These are phyloP conservation scores for Sporobolomyces roseus DNA, from an alignment of 768 basidiomycete genomes.

Conservation along the genomic window DNA sequence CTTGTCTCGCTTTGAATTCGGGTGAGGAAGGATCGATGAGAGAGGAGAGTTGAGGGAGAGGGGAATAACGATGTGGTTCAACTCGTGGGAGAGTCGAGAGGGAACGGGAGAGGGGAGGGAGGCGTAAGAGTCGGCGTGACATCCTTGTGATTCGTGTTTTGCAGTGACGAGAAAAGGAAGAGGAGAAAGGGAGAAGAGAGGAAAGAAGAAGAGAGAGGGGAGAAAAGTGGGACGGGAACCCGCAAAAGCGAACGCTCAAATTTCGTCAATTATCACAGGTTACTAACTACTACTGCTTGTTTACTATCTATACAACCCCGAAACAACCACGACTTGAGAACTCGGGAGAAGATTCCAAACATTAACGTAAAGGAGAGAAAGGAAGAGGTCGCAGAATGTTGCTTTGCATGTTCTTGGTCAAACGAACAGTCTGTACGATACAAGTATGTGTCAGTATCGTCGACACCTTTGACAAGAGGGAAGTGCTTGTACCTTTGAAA, in stretches of 20 bases:
- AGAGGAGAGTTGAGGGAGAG: slow-evolving; percentile 1
- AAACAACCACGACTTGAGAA: no score
- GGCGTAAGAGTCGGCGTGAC: not conserved
- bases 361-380: slow-evolving; percentile 65
- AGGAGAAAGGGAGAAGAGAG: not conserved
- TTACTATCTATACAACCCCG: no score
- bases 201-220: not conserved
- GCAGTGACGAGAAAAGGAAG: no score
- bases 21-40: slow-evolving; percentile 64
- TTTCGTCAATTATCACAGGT: no score
- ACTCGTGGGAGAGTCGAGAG: not conserved
- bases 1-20: slow-evolving; percentile 65
- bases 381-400: slow-evolving; percentile 73
- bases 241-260: no score
- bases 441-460: no score
- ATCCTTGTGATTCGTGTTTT: not conserved
- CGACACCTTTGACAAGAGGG: no score
- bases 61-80: not conserved
- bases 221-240: no score
- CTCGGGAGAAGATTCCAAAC: no score
- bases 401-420: slow-evolving; percentile 80
- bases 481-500: no score
- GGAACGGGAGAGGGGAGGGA: not conserved
- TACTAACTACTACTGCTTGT: no score
- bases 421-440: slow-evolving; percentile 88